These are phyloP conservation scores for Trichoderma atroviride DNA, from an alignment of 2,329 filamentous ascomycete species.

Conservation along the genomic window DNA sequence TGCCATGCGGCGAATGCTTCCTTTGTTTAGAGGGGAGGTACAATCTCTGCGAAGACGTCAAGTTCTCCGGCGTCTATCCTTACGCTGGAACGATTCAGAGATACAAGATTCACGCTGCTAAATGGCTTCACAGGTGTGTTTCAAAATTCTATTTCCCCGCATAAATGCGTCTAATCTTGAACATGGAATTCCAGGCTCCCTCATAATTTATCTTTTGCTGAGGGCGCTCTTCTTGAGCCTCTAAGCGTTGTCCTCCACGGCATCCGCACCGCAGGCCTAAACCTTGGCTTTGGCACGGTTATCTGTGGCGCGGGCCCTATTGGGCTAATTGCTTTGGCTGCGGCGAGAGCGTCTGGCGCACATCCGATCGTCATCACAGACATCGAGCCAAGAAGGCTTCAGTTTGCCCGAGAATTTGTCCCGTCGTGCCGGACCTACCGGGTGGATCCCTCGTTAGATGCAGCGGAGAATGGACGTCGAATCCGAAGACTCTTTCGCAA, in stretches of 20 bases:
- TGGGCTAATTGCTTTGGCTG: slow-evolving; percentile 4
- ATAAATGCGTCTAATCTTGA: background rate
- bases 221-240: slow-evolving; percentile 16
- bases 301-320: slow-evolving; percentile 11
- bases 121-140: slow-evolving; percentile 20
- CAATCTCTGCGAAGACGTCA: slow-evolving; percentile 14
- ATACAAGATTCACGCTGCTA: slow-evolving; percentile 8
- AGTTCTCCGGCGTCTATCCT: slow-evolving; percentile 16
- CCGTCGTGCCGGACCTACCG: slow-evolving; percentile 17
- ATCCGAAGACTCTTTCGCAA: slow-evolving; percentile 1
- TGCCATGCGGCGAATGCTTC: slow-evolving; percentile 14
- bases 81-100: slow-evolving; percentile 9
- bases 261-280: slow-evolving; percentile 8
- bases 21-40: slow-evolving; percentile 14
- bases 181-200: background rate
- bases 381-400: slow-evolving; percentile 10
- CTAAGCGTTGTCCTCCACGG: slow-evolving; percentile 18
- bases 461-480: background rate
- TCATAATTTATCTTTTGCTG: slow-evolving; percentile 6
- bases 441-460: slow-evolving; percentile 2
- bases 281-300: background rate
- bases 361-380: slow-evolving; percentile 16
- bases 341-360: slow-evolving; percentile 11
- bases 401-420: slow-evolving; percentile 2
- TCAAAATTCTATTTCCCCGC: too few relatives aligned